Conservation (phyloP, 257 asterid genomes). For the Cynanchum wilfordii region DNA sequence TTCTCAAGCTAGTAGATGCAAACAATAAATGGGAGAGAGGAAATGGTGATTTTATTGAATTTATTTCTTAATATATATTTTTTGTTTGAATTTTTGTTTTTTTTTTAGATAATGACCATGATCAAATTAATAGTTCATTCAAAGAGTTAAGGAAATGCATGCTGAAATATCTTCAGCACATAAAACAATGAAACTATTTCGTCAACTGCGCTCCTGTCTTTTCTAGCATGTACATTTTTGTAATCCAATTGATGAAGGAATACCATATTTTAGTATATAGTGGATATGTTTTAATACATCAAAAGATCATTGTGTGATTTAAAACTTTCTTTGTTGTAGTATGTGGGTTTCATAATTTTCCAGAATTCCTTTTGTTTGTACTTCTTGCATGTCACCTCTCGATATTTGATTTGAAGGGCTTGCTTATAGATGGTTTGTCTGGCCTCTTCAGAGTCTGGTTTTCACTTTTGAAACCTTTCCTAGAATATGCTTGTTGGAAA, state of each 20-base stretch:
- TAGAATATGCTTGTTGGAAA: background rate
- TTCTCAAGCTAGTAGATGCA: background rate
- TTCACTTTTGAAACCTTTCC: background rate
- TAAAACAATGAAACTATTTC: background rate
- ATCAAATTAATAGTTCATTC: background rate
- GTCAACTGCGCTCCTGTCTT: background rate
- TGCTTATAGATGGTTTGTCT: background rate
- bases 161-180: background rate
- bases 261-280: background rate
- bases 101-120: background rate
- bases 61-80: background rate
- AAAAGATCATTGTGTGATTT: background rate
- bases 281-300: background rate
- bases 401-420: background rate
- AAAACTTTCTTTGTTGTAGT: background rate
- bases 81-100: background rate
- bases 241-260: background rate
- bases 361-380: background rate
- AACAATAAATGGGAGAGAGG: background rate
- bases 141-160: background rate
- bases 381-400: background rate
- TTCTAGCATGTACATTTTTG: background rate
- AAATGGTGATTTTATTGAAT: background rate
- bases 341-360: background rate
- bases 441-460: background rate